Evolutionary conservation across 2,329 filamentous ascomycete species (phyloP).

Genomic region (Curvularia verruculosa): DNA sequence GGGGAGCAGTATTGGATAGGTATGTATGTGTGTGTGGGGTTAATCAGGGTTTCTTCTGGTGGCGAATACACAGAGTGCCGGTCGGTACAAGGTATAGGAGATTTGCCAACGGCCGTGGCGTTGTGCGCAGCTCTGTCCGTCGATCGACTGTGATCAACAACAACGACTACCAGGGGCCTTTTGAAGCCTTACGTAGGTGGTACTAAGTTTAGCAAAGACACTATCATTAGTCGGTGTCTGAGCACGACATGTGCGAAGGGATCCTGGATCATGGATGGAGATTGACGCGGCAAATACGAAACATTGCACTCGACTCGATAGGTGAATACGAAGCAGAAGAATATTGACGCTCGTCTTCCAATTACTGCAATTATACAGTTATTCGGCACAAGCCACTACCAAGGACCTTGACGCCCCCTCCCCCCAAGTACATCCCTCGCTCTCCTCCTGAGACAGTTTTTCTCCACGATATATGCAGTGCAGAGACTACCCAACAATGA

Average conservation of each 20-base stretch:
- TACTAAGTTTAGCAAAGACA: too few relatives aligned
- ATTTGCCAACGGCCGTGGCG: slow-evolving; percentile 11
- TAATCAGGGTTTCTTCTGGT: slow-evolving; percentile 10
- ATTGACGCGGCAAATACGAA: neutral
- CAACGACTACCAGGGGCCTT: slow-evolving; percentile 8
- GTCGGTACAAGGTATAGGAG: slow-evolving; percentile 9
- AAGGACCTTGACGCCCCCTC: slow-evolving; percentile 32
- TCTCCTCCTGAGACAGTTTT: slow-evolving; percentile 11
- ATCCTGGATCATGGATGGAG: too few relatives aligned
- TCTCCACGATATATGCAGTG: slow-evolving; percentile 27
- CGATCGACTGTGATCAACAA: slow-evolving; percentile 7
- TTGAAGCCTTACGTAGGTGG: neutral
- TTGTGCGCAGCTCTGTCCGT: slow-evolving; percentile 13
- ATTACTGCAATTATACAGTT: slow-evolving; percentile 33
- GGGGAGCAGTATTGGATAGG: neutral
- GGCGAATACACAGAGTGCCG: slow-evolving; percentile 6
- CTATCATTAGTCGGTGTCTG: neutral
- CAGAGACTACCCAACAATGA: slow-evolving; percentile 17
- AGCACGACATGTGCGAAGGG: neutral
- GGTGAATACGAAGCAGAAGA: slow-evolving; percentile 3
- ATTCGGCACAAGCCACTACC: slow-evolving; percentile 27
- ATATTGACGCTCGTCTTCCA: slow-evolving; percentile 34
- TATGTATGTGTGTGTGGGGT: too few relatives aligned
- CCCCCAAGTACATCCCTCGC: slow-evolving; percentile 33
- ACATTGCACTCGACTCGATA: neutral